These are phyloP conservation scores for Trichosporon sp. DNA, from an alignment of 1,284 basidiomycete species.

Conservation along the genomic window DNA sequence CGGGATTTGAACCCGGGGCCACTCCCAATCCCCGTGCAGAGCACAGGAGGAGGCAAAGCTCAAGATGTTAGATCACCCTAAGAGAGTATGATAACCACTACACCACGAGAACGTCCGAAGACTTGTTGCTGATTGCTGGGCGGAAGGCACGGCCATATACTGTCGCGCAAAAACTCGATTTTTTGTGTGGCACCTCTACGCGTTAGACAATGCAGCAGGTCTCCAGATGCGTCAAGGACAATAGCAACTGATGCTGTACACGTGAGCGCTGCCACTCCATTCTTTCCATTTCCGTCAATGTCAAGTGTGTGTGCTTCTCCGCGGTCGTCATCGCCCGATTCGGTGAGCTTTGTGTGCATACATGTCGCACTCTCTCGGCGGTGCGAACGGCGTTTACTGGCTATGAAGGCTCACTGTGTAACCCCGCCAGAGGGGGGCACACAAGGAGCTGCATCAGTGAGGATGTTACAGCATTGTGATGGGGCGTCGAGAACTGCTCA, in stretches of 20 bases:
- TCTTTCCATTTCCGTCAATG: background rate
- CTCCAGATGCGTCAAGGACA: background rate
- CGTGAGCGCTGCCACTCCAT: background rate
- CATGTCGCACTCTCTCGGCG: background rate
- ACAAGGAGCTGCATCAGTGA: background rate
- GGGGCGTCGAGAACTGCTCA: background rate
- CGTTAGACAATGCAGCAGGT: background rate
- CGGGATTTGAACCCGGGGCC: slow-evolving; percentile 2
- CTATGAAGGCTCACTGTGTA: background rate
- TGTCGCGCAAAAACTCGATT: background rate
- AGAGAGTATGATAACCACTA: slow-evolving; percentile 4
- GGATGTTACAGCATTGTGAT: background rate
- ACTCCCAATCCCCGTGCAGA: background rate
- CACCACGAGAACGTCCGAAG: slow-evolving; percentile 1
- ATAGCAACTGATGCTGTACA: background rate
- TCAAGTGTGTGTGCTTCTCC: background rate
- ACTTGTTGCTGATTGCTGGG: background rate
- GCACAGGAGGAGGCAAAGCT: background rate
- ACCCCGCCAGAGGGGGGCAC: background rate
- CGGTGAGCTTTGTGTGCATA: background rate
- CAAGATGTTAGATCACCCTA: background rate
- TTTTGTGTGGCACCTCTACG: background rate
- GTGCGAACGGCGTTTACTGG: background rate
- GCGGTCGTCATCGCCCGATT: background rate
- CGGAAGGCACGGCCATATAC: background rate